These are phyloP conservation scores for Lagenaria siceraria DNA, from an alignment of 306 rosid species.

Conservation along the genomic window DNA sequence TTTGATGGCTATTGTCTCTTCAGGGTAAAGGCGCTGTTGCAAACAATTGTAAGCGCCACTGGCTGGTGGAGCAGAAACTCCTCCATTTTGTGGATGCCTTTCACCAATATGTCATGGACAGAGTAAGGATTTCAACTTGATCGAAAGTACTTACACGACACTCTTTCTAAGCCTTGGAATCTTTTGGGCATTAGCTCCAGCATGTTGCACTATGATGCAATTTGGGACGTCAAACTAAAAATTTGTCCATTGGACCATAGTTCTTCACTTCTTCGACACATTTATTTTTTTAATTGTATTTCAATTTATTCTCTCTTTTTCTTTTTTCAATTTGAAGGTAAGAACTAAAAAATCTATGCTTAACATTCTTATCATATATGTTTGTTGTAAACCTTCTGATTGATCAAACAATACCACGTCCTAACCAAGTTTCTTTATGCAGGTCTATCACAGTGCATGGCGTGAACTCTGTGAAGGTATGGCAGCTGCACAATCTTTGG, in stretches of 20 bases:
- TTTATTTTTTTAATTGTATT: neutral
- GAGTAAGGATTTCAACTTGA: conserved; percentile 30
- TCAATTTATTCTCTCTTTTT: neutral
- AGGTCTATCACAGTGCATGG: conserved; percentile 99
- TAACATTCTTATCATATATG: neutral
- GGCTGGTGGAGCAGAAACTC: conserved; percentile 96
- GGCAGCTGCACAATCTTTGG: conserved; percentile 71
- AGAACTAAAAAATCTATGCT: neutral
- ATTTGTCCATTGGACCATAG: neutral
- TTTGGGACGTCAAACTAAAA: neutral
- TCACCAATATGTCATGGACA: conserved; percentile 97
- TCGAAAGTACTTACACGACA: neutral
- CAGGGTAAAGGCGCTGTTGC: conserved; percentile 63
- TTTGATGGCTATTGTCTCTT: neutral
- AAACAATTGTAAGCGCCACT: conserved; percentile 54
- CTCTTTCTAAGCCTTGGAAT: neutral
- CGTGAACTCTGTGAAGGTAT: conserved; percentile 85
- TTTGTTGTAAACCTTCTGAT: neutral
- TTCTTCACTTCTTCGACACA: neutral
- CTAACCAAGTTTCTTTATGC: conserved; percentile 25
- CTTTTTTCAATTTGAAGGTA: neutral
- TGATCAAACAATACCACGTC: conserved; percentile 3
- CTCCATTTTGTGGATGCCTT: conserved; percentile 98
- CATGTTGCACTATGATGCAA: neutral
- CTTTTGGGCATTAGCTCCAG: neutral